These are phyloP conservation scores for Neurospora sp. DNA, from an alignment of 495 filamentous ascomycete species.

Conservation along the genomic window DNA sequence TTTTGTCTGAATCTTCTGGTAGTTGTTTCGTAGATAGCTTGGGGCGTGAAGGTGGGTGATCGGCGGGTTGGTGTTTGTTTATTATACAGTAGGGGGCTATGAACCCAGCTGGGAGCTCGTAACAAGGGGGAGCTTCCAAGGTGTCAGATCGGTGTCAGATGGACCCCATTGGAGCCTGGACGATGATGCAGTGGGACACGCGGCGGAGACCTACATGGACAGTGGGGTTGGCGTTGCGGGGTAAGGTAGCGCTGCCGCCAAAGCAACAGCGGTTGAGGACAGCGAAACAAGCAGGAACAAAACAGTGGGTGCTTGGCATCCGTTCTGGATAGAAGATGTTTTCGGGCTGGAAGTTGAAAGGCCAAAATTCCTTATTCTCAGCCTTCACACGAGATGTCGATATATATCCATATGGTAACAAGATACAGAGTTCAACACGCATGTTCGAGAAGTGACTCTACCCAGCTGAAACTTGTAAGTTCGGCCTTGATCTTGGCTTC, in stretches of 20 bases:
- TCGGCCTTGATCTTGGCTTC: not conserved
- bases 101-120: not conserved
- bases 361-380: not conserved
- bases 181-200: not conserved
- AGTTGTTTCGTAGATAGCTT: conserved; percentile 1
- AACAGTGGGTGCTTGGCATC: not conserved
- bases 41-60: not conserved
- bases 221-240: not conserved
- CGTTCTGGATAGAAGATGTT: not conserved
- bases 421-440: not conserved
- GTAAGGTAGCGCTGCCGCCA: not conserved
- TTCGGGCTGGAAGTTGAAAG: not conserved
- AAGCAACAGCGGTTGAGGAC: not conserved
- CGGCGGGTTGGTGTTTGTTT: not conserved
- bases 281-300: not conserved
- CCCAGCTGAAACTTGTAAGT: not conserved
- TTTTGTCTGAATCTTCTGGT: conserved; percentile 10
- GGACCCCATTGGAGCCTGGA: not conserved
- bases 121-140: not conserved
- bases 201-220: not conserved
- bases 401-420: not conserved
- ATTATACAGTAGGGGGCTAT: not conserved
- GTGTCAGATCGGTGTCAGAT: not conserved
- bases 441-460: not conserved
- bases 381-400: not conserved